Evolutionary conservation across 2,329 filamentous ascomycete genomes (phyloP), one percentile per base, ranked within the genome.

Genomic region (Orbilia oligospora): DNA sequence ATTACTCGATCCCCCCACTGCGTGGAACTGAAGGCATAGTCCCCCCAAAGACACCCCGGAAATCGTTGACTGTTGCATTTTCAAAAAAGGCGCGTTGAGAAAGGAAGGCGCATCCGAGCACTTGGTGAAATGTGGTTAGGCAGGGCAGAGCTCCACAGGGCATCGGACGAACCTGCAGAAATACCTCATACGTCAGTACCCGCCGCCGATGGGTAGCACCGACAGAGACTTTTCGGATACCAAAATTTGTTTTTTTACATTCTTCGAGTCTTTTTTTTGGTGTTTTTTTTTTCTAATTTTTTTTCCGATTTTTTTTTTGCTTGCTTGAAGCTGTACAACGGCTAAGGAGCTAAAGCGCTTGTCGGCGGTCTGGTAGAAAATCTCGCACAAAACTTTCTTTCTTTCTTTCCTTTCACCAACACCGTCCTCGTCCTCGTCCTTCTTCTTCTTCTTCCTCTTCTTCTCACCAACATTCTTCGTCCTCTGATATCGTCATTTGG

Each of bases 151-250:
- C 75, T 78, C 75, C 63, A 67, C 72, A 33, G 22, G 46, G 48
- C 66, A 70, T 76, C 56, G 70, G 70, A 67, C 63, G 58, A 77
- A 71, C 48, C 41, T 71, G 63, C 51, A 67, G 61, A 51, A 70
- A 78, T 78, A 71, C 75, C 75, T 71, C 75, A 78, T 72, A 78
- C 75, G 75, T 77, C 73, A 72, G 75, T 78, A 78, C 68, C 75
- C 75, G 75, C 75, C 75, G 75, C 63, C 33, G 33, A 58, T 66
- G 61, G 46, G 55, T 18, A 22, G 44, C 36, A 55, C 20, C 48
- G 16, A 33, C 14, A 20, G 22, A 68, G 46, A 16, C 38, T 53
- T 61, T 68, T 61, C 55, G 20, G 36, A 20, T 30, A 41, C 41
- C 24, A 38, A 14, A 58, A 38, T 58, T 58, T 51, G 18, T 30